Conservation (phyloP, 208 protist genomes). For the Wallacemonas sp. region DNA sequence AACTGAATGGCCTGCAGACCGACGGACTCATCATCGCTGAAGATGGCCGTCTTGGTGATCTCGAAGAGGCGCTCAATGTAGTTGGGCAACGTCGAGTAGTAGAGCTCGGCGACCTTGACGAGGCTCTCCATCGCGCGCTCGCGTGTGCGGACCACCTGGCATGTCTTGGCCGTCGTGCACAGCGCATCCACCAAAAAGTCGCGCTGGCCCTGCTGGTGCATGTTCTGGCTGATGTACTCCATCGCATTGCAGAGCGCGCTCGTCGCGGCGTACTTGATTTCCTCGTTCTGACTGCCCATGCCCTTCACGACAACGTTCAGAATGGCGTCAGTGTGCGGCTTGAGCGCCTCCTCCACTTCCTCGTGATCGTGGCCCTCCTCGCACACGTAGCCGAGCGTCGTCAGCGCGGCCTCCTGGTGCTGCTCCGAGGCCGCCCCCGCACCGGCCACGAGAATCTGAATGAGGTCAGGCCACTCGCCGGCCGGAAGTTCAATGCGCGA, state of each 20-base stretch:
- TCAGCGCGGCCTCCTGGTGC: constrained; percentile 94
- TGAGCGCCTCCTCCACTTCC: constrained; percentile 61
- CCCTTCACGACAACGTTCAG: constrained; percentile 91
- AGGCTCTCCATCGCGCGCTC: constrained; percentile 92
- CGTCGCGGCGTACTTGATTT: constrained; percentile 90
- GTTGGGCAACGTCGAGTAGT: constrained; percentile 93
- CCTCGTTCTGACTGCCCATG: constrained; percentile 78
- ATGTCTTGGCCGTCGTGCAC: constrained; percentile 60
- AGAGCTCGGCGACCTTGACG: constrained; percentile 95
- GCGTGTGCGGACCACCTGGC: constrained; percentile 57
- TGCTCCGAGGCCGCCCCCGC: constrained; percentile 43
- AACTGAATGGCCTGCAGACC: constrained; percentile 97
- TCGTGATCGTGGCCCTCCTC: constrained; percentile 91
- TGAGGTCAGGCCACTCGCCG: constrained; percentile 93
- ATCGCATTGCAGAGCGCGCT: constrained; percentile 95
- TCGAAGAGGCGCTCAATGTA: constrained; percentile 92
- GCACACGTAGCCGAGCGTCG: constrained; percentile 97
- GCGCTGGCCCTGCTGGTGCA: constrained; percentile 91
- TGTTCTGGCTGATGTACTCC: constrained; percentile 95
- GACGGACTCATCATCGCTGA: constrained; percentile 90
- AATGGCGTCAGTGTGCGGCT: constrained; percentile 83
- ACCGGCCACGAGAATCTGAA: constrained; percentile 84
- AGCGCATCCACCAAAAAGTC: constrained; percentile 92
- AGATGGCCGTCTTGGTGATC: constrained; percentile 91
- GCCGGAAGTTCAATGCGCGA: constrained; percentile 95